Base-by-base conservation (phyloP, 805 yeast species). In the Suhomyces sp. region DNA sequence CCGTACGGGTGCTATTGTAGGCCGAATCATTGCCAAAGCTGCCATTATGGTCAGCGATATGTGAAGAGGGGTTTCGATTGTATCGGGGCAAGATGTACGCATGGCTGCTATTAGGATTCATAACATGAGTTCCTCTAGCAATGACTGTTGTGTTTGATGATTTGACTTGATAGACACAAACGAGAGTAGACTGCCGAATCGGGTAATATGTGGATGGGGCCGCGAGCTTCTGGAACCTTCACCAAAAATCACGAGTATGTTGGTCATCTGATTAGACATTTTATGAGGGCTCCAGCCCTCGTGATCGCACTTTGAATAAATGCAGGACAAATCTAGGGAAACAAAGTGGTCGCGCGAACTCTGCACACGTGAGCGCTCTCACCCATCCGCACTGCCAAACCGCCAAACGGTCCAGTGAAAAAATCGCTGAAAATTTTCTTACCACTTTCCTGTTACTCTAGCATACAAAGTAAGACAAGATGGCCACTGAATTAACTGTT, bases 401-500 rank as follows among this genome's bases (percentile, higher is more conserved):
- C 40, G 20, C 47, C 48, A 46, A 27, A 33, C 48, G 13, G 29
- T 17, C 46, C 27, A 43, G 44, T 39, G 46, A 46, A 50, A 44
- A 44, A 46, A 46, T 29, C 37, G 35, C 48, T 33, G 15, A 55
- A 53, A 53, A 49, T 49, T 55, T 55, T 55, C 56, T 50, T 53
- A 46, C 44, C 46, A 47, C 53, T 50, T 47, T 50, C 48, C 40
- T 50, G 49, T 46, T 50, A 31, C 46, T 46, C 39, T 39, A 44
- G 47, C 48, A 24, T 48, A 48, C 44, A 21, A 43, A 52, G 48
- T 47, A 52, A 48, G 53, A 56, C 65, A 83, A 82, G 82, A 94
- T 93, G 98, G 96, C 98, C 78, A 88, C 98, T 81, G 99, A 94
- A 87, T 90, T 94, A 84, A 93, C 97, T 80, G 99, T 94, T 84